Evolutionary conservation across 192 early-diverging fungal species (phyloP), one percentile per base, ranked within the genome.

Genomic region (Coemansia brasiliensis): DNA sequence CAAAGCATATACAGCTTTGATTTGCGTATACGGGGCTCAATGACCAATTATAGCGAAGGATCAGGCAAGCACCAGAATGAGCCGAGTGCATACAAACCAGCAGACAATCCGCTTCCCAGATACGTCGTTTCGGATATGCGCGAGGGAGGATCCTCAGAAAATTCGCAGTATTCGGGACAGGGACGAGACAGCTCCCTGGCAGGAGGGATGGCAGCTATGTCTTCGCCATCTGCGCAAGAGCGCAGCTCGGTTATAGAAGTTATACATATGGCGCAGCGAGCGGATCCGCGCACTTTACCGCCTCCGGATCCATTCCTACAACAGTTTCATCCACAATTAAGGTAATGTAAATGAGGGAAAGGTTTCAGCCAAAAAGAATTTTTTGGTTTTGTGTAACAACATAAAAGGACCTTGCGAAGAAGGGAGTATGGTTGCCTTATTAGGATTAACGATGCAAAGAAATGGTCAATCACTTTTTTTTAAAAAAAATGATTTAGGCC

Each of bases 291-390:
- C 4, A 48, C 59, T 27, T 53, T 77, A 40, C 63, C 74, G 6
- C 66, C 65, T 10, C 66, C 62, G 11, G 74, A 77, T 38, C 43
- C 49, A 26, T 48, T 59, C 46, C 59, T 77, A 4, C 26, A 52
- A 18, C 58, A 63, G 54, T 65, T 61, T 39, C 69, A 77, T 39
- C 46, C 74, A 3, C 59, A 46, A 26, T 55, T 77, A 46, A 55
- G 74, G 74, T 77, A 77, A n/a, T n/a, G n/a, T n/a, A n/a, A n/a
- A n/a, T n/a, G n/a, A n/a, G n/a, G n/a, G n/a, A n/a, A n/a, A n/a
- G n/a, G n/a, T n/a, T n/a, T n/a, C n/a, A n/a, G n/a, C n/a, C n/a
- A n/a, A n/a, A n/a, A n/a, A 63, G 74, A 54, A 11, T 39, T 20
- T 25, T 32, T 38, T n/a, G 7, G 20, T 53, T 17, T 10, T 53